These are phyloP conservation scores for Dendryphion nanum DNA, from an alignment of 2,329 filamentous ascomycete species.

Conservation along the genomic window DNA sequence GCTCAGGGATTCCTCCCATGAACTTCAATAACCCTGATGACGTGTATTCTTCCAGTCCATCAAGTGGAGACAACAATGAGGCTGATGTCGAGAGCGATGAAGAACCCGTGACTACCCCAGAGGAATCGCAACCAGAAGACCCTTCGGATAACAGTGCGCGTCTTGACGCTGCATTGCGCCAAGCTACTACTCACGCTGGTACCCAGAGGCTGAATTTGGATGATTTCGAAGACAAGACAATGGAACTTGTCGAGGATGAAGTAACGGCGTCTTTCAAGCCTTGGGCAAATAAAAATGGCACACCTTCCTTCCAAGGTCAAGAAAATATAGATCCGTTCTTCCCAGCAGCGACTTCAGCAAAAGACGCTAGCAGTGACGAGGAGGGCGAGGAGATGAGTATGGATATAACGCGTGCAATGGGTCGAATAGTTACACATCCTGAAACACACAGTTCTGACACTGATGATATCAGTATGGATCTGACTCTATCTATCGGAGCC, in stretches of 20 bases:
- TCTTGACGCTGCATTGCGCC: constrained; percentile 73
- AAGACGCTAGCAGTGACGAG: constrained; percentile 38
- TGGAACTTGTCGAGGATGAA: constrained; percentile 61
- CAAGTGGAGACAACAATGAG: constrained; percentile 60
- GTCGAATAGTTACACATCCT: constrained; percentile 66
- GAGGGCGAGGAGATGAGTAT: constrained; percentile 75
- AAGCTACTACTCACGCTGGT: constrained; percentile 73
- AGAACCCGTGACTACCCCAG: constrained; percentile 65
- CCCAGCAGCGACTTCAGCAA: constrained; percentile 31
- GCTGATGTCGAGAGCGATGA: constrained; percentile 63
- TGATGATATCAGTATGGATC: constrained; percentile 55
- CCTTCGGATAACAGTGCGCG: constrained; percentile 68
- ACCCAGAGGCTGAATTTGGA: constrained; percentile 66
- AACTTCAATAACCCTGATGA: constrained; percentile 64
- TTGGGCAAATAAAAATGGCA: constrained; percentile 62
- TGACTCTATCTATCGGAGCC: constrained; percentile 55
- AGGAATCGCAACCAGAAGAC: constrained; percentile 54
- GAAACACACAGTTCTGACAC: constrained; percentile 35
- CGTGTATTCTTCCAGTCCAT: constrained; percentile 74
- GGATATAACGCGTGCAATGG: constrained; percentile 85
- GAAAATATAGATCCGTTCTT: constrained; percentile 53
- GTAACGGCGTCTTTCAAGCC: constrained; percentile 72
- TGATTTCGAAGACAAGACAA: constrained; percentile 53
- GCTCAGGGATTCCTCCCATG: constrained; percentile 64
- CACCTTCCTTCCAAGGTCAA: constrained; percentile 41